Evolutionary conservation across 768 basidiomycete species (phyloP), one percentile per base, ranked within the genome.

Genomic region (Serendipita sp.): DNA sequence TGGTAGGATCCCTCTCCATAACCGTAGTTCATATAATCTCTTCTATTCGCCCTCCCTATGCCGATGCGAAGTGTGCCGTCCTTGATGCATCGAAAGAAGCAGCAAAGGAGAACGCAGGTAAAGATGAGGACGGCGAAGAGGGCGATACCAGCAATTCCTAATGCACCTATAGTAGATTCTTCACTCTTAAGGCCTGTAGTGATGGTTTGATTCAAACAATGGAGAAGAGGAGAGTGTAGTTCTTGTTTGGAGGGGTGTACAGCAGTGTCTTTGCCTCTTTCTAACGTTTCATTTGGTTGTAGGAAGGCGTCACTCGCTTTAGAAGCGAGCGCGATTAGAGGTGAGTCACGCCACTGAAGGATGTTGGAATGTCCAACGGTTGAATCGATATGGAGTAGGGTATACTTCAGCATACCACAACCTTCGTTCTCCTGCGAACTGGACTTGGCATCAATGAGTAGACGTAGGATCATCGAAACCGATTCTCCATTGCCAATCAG

Each of bases 181-280:
- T 76, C 10, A 72, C 73, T 66, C 75, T 78, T 3, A 85, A 71
- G 2, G 88, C 77, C 78, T 18, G 67, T 70, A 2, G 79, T 84
- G 60, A 87, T 84, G 2, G 86, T 87, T 34, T 73, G 67, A 67
- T 88, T 88, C 54, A 88, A 67, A 66, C 86, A 88, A 34, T 72
- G 67, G 44, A 86, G 69, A 10, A 86, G 73, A 0, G 70, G 75
- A 18, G 48, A 24, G 24, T 24, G 16, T 7, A 18, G 7, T 32
- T 18, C 8, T 37, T 63, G 73, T 67, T 86, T 79, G 16, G 35
- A 2, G 16, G 32, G 2, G 16, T 11, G 56, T 8, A 28, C 32
- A 1, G 3, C 16, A 11, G 24, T 28, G 35, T 37, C 32, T 28
- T 28, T 24, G 7, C 35, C 56, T 8, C 16, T 1, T 4, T n/a